A percentile compares a stretch with the other conserved stretches of the same genome.
Evolutionary conservation across 305 asterid genomes (phyloP).

Genomic region (Rubia occidens): DNA sequence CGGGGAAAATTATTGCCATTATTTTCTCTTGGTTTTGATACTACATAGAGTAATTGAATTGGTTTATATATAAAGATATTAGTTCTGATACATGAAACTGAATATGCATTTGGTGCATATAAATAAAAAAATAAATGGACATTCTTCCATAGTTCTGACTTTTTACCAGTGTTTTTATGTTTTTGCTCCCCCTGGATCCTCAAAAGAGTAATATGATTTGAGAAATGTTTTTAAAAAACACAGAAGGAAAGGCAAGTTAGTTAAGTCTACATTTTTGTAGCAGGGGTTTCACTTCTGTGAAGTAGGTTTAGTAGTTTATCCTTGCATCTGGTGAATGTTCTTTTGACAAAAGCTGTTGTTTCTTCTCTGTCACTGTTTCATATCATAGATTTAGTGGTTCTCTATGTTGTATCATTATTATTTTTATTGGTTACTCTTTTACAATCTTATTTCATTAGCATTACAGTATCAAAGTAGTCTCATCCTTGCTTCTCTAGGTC

Average conservation of each 20-base stretch:
- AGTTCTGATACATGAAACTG: neutral
- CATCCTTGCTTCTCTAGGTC: neutral
- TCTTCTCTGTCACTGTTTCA: no score
- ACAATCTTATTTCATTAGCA: neutral
- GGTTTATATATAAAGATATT: neutral
- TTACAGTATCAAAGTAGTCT: no score
- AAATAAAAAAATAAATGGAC: neutral
- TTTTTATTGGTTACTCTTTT: neutral
- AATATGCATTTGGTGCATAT: neutral
- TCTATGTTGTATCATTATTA: neutral
- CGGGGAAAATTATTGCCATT: neutral
- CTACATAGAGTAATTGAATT: neutral
- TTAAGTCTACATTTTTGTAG: neutral
- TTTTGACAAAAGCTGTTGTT: no score
- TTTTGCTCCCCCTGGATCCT: neutral
- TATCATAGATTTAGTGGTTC: no score
- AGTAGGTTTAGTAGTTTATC: no score
- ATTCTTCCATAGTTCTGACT: neutral
- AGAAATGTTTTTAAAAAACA: neutral
- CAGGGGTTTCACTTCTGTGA: no score
- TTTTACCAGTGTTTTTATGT: neutral
- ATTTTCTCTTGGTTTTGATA: neutral
- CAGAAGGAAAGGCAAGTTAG: no score
- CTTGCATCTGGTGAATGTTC: no score
- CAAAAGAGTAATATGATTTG: neutral